Base-by-base conservation (phyloP, 2,329 filamentous ascomycete genomes). In the Ambrosiella cleistominuta region DNA sequence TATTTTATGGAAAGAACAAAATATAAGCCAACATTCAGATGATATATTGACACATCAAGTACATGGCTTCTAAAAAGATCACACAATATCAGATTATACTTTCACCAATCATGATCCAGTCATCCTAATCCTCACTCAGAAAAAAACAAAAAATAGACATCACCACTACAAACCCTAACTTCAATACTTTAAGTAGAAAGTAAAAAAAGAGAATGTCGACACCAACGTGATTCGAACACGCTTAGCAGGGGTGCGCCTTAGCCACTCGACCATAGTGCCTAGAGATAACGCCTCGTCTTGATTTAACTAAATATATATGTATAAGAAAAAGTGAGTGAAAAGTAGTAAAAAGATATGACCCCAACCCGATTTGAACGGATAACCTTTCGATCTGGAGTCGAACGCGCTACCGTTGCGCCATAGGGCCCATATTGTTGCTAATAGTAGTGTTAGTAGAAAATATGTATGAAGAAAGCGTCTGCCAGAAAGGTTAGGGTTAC, bases 301-400 rank as follows among this genome's bases (percentile, higher is more conserved):
- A 17, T 47, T 47, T 13, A 47, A 19, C n/a, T 13, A 2, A 13
- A 17, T 2, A 13, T 17, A 47, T 13, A 19, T 15, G n/a, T 47
- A 3, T 13, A 15, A 47, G 15, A 15, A 13, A 15, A 47, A 47
- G 44, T 47, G 27, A 27, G 27, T 27, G 27, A 27, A 27, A 5
- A 27, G 27, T 27, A 42, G n/a, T 3, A 42, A 54, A 50, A 44
- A 45, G 19, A 9, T 42, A 37, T 61, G 59, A 61, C 59, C 59
- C 59, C 59, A 61, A 61, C 59, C 59, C 59, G 59, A 61, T 58
- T 61, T 61, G 59, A 61, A 61, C 59, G 59, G 59, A 61, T 61
- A 61, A 61, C 56, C 59, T 61, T 61, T 61, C 56, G 59, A 61
- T 61, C 59, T 61, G 59, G 59, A 61, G 59, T 61, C 59, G 58